Evolutionary conservation across 768 basidiomycete species (phyloP), one percentile per base, ranked within the genome.

Genomic region (Boletus reticulatus): DNA sequence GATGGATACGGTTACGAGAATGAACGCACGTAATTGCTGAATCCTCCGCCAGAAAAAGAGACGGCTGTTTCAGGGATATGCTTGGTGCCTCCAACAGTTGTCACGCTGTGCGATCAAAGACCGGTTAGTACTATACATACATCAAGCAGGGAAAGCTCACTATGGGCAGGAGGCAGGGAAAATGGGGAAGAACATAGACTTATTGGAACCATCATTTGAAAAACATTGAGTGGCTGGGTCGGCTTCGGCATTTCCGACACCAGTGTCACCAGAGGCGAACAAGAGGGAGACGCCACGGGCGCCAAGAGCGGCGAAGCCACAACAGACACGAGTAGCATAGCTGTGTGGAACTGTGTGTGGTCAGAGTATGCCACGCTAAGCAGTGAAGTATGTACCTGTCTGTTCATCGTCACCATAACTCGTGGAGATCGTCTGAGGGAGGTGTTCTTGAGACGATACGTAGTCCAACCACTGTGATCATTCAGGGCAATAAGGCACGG

Each of bases 341-440:
- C 67, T 73, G 49, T 66, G 48, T 17, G 88, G 85, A 22, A 89
- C 84, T 84, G 43, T 2, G 17, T 19, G 6, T 10, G 16, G 24
- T 57, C 16, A 65, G 53, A 47, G 0, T 3, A 32, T 34, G 44
- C 3, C 4, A 8, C 12, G 4, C 20, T n/a, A 16, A 43, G 2
- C 4, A 10, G 39, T 16, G 12, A 31, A 43, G 37, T 0, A 32
- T n/a, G 9, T 38, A 85, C 85, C 81, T 29, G 86, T 84, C 65
- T 87, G 87, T 52, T 91, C 89, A 55, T 82, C 78, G 45, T 90
- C 88, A 4, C 79, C 85, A 64, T 90, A 90, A 59, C 84, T 87
- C 0, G 85, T 89, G 0, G 86, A 86, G 39, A 91, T 87, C 6
- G 81, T 75, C 58, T 81, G 78, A 13, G 87, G 85, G 3, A 79